Conservation (phyloP, 2,329 filamentous ascomycete genomes). For the Aspergillus quadricinctus region DNA sequence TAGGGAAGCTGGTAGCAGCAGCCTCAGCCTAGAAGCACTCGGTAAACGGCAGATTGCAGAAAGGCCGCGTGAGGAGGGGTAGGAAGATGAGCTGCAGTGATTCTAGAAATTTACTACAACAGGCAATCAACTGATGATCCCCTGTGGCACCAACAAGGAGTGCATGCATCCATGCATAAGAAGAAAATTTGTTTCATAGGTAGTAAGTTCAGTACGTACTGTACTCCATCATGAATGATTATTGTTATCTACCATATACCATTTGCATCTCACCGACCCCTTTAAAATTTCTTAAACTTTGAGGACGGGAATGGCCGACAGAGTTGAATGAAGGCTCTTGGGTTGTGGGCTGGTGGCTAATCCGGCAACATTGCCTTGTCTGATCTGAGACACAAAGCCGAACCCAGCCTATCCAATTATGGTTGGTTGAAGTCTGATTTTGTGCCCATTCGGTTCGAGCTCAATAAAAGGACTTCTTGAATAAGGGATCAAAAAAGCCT, state of each 20-base stretch:
- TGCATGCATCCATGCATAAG: too few species aligned
- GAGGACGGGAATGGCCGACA: slow-evolving; percentile 3
- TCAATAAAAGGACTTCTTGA: background rate
- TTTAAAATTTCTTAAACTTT: background rate
- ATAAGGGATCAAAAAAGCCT: background rate
- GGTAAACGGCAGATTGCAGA: background rate
- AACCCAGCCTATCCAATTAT: background rate
- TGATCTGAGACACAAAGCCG: slow-evolving; percentile 8
- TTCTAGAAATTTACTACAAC: background rate
- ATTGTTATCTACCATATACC: too few species aligned
- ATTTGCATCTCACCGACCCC: too few species aligned
- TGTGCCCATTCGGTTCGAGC: background rate
- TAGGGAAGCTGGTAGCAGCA: too few species aligned
- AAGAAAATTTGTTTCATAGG: too few species aligned
- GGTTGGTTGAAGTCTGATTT: background rate
- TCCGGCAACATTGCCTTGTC: slow-evolving; percentile 5
- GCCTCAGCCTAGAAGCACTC: too few species aligned
- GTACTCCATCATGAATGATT: too few species aligned
- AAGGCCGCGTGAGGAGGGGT: background rate
- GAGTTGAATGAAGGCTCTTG: background rate
- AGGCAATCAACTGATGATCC: background rate
- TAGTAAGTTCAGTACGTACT: background rate
- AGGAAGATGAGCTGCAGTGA: background rate
- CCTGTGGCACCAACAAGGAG: too few species aligned
- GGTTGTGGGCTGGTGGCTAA: slow-evolving; percentile 8